These are phyloP conservation scores for Tillandsia leiboldiana DNA, from an alignment of 176 grass and related monocot species.

Conservation along the genomic window DNA sequence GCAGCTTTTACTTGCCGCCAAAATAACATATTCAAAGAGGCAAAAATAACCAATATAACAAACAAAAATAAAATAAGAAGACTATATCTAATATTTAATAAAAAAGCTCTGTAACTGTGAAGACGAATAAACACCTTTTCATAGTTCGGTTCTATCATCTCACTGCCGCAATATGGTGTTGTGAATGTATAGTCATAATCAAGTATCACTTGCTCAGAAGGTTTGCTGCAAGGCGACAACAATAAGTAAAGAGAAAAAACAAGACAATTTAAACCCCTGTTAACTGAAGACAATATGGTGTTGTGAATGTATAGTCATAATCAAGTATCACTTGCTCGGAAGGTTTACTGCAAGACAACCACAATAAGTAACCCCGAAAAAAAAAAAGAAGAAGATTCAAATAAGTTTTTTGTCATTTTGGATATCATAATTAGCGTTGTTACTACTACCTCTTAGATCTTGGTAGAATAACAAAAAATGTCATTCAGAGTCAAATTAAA, in stretches of 20 bases:
- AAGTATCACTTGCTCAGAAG: slow-evolving; percentile 82
- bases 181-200: slow-evolving; percentile 98
- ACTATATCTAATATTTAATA: too few species aligned
- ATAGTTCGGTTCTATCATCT: slow-evolving; percentile 23
- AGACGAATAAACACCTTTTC: slow-evolving; percentile 18
- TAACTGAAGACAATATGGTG: slow-evolving; percentile 38
- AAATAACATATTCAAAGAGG: too few species aligned
- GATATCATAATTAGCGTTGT: not conserved
- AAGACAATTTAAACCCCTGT: not conserved
- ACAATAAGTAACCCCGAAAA: not conserved
- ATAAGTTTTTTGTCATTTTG: not conserved
- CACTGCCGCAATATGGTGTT: slow-evolving; percentile 73
- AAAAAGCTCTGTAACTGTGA: not conserved
- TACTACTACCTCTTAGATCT: not conserved
- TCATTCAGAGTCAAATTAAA: slow-evolving; percentile 12
- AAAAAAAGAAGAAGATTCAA: not conserved
- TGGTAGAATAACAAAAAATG: not conserved
- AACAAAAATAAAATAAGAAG: not conserved
- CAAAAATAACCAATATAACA: not conserved
- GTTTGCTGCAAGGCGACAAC: slow-evolving; percentile 56
- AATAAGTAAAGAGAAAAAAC: not conserved
- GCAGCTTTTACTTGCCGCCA: too few species aligned
- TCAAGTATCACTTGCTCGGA: slow-evolving; percentile 85
- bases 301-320: slow-evolving; percentile 94
- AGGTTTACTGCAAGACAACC: slow-evolving; percentile 66